Evolutionary conservation across 1,284 basidiomycete species (phyloP).

Genomic region (Baeospora myosura): DNA sequence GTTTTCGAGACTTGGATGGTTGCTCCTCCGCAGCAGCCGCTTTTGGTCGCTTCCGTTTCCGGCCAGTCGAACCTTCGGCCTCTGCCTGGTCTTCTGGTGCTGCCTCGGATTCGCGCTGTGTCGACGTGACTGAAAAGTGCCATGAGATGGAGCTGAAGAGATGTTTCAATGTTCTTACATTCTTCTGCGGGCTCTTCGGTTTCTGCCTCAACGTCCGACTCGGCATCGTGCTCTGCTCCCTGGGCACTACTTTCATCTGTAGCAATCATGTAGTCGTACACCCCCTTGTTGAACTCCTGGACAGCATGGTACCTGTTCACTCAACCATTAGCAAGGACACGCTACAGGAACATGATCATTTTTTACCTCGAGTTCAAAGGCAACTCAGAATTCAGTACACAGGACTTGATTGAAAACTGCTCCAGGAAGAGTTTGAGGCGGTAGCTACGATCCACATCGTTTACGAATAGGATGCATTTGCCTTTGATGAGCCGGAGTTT

Average conservation of each 20-base stretch:
- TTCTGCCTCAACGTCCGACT: conserved; percentile 28
- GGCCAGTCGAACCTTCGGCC: conserved; percentile 11
- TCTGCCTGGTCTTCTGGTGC: conserved; percentile 15
- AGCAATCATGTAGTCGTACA: conserved; percentile 98
- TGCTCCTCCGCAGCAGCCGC: conserved; percentile 22
- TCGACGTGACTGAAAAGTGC: conserved; percentile 38
- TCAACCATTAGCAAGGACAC: conserved; percentile 2
- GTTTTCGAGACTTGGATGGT: conserved; percentile 30
- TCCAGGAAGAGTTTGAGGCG: conserved; percentile 95
- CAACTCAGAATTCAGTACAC: conserved; percentile 93
- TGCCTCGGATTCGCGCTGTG: conserved; percentile 39
- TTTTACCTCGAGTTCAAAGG: conserved; percentile 83
- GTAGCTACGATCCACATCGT: conserved; percentile 92
- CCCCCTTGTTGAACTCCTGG: conserved; percentile 98
- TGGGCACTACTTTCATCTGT: conserved; percentile 75
- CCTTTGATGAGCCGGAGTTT: conserved; percentile 93
- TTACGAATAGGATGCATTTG: conserved; percentile 96
- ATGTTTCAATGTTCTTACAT: no score
- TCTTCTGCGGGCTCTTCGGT: conserved; percentile 32
- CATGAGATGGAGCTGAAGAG: neutral
- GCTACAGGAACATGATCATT: neutral
- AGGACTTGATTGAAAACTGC: conserved; percentile 95
- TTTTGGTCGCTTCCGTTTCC: conserved; percentile 37
- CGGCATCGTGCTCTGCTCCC: conserved; percentile 39
- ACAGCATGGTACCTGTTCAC: conserved; percentile 83